Percentiles rank a stretch among this genome's conserved stretches.
Conservation (phyloP, 2,329 filamentous ascomycete genomes). For the Parascedosporium putredinis region DNA sequence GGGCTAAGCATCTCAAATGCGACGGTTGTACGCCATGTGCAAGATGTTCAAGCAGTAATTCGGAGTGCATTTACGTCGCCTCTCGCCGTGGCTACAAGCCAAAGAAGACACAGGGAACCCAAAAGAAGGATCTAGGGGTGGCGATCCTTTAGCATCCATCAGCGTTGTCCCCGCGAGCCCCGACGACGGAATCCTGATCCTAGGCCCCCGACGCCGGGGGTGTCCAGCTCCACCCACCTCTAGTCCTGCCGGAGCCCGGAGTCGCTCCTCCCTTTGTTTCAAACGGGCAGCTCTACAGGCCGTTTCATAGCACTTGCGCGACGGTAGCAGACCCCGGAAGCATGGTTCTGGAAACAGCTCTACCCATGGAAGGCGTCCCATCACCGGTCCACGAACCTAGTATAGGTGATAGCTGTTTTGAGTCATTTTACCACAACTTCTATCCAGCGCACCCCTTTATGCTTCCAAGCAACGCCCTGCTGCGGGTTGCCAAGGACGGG, state of each 20-base stretch:
- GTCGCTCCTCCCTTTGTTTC: conserved; percentile 14
- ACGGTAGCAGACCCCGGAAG: conserved; percentile 20
- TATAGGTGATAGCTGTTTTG: conserved; percentile 41
- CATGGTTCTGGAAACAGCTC: conserved; percentile 7
- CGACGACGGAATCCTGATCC: conserved; percentile 20
- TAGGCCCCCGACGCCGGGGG: conserved; percentile 16
- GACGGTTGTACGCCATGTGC: conserved; percentile 61
- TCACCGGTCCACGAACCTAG: conserved; percentile 21
- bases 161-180: not conserved
- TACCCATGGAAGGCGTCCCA: conserved; percentile 11
- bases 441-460: conserved; percentile 48
- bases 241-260: not conserved
- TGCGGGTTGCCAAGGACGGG: conserved; percentile 36
- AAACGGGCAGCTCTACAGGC: conserved; percentile 31
- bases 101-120: conserved; percentile 37
- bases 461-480: conserved; percentile 40
- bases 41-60: conserved; percentile 48
- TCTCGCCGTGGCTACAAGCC: conserved; percentile 60
- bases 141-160: not conserved
- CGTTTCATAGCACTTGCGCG: conserved; percentile 10
- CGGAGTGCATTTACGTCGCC: conserved; percentile 60
- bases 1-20: conserved; percentile 64
- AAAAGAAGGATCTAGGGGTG: conserved; percentile 27
- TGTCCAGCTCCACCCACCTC: conserved; percentile 11
- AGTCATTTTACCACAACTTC: conserved; percentile 49